Evolutionary conservation across 1,284 basidiomycete species (phyloP), one percentile per base, ranked within the genome.

Genomic region (Leccinum subspadiceum): DNA sequence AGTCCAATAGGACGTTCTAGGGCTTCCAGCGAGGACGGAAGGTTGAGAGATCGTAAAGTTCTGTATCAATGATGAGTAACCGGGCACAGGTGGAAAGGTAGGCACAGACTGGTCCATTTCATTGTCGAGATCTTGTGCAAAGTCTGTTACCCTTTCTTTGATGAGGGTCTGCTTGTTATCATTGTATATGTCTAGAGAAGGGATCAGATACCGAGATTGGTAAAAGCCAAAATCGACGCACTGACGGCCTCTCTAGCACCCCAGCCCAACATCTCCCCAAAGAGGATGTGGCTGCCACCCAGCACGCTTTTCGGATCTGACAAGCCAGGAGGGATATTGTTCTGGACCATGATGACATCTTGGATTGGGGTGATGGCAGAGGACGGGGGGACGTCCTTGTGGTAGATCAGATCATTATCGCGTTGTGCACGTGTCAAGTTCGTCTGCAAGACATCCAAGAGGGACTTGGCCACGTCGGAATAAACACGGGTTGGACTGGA

Each of bases 381-480:
- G 1, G 84, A 70, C 0, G 93, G 78, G 0, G 94, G 95, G 0
- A 97, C 83, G 51, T 93, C 87, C 60, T 94, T 84, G 65, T 98
- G 92, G 76, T 99, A 99, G 56, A 99, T 97, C 5, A 98, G 79
- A 73, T 98, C 93, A 70, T 99, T 99, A 74, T 99, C 97, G 29
- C 93, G 85, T 62, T 90, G 85, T 0, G 96, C 93, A 13, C 93
- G 83, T 2, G 79, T 75, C 20, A 94, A 73, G 39, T 86, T 86
- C 51, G 82, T 87, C 68, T 91, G 84, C 17, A 97, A 79, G 20
- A 80, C 86, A 68, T 92, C 85, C 15, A 86, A 72, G 17, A 88
- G 74, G 2, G 84, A 86, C 86, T 91, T 65, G 48, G 13, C 35
- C 15, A 1, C 8, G 53, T 63, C 35, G 17, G 53, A 31, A 63